These are phyloP conservation scores for Macroventuria anomochaeta DNA, from an alignment of 2,329 filamentous ascomycete genomes.

Conservation along the genomic window DNA sequence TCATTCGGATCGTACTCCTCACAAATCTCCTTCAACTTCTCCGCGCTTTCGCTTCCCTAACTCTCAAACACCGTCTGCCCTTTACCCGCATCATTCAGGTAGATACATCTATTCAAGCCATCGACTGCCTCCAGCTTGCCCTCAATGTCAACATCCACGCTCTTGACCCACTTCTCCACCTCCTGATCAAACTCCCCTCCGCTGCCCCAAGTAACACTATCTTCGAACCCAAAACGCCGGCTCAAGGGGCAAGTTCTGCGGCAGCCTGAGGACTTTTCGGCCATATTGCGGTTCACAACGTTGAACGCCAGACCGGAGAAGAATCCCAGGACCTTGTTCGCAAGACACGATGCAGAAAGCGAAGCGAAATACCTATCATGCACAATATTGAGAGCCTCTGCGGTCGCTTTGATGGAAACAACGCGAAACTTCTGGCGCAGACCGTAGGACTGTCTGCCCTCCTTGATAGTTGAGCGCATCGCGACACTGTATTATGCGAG, in stretches of 20 bases:
- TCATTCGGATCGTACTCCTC: conserved; percentile 49
- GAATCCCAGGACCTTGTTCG: conserved; percentile 20
- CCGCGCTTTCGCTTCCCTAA: conserved; percentile 49
- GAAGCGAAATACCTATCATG: conserved; percentile 25
- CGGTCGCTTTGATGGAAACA: conserved; percentile 17
- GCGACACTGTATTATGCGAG: conserved; percentile 17
- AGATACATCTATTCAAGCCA: conserved; percentile 29
- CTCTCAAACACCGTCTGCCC: conserved; percentile 50
- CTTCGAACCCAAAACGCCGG: conserved; percentile 30
- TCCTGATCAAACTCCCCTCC: conserved; percentile 17
- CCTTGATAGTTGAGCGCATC: conserved; percentile 19
- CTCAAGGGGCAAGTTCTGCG: conserved; percentile 16
- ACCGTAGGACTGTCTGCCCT: conserved; percentile 20
- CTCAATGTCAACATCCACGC: conserved; percentile 59
- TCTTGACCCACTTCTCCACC: conserved; percentile 45
- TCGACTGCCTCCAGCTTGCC: conserved; percentile 54
- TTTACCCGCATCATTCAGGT: conserved; percentile 33
- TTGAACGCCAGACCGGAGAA: conserved; percentile 29
- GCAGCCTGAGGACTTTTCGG: conserved; percentile 12
- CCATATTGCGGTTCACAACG: conserved; percentile 20
- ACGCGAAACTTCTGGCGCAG: conserved; percentile 28
- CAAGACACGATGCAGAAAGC: conserved; percentile 11
- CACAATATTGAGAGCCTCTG: conserved; percentile 20
- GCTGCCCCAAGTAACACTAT: conserved; percentile 22
- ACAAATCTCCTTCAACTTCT: conserved; percentile 41